Conservation (phyloP, 441 rosid genomes). For the Manihot esculenta region DNA sequence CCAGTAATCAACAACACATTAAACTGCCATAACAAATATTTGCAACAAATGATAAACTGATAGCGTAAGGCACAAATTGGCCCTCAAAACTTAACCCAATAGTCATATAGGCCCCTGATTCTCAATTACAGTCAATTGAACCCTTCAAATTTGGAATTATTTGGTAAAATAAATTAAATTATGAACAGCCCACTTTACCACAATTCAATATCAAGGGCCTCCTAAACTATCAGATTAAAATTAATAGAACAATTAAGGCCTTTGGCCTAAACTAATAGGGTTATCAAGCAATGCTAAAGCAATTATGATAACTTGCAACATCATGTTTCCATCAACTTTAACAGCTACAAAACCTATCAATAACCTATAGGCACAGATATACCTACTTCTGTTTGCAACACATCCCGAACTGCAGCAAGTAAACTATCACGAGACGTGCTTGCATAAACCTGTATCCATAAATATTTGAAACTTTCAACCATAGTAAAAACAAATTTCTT, state of each 20-base stretch:
- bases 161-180: too few relatives aligned
- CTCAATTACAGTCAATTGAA: too few relatives aligned
- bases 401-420: slow-evolving; percentile 95
- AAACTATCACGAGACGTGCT: slow-evolving; percentile 97
- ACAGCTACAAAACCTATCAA: slow-evolving; percentile 8
- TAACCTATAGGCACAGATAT: slow-evolving; percentile 38
- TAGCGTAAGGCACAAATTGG: background rate
- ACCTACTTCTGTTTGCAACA: slow-evolving; percentile 96
- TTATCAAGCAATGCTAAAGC: slow-evolving; percentile 1
- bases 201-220: too few relatives aligned
- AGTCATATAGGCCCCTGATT: too few relatives aligned
- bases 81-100: too few relatives aligned
- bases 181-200: too few relatives aligned
- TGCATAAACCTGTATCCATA: slow-evolving; percentile 68
- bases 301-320: slow-evolving; percentile 8
- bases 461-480: slow-evolving; percentile 31
- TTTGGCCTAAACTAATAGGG: background rate
- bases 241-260: too few relatives aligned
- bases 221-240: too few relatives aligned
- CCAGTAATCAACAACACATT: slow-evolving; percentile 17
- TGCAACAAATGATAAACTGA: slow-evolving; percentile 5
- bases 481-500: slow-evolving; percentile 18
- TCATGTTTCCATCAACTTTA: slow-evolving; percentile 15
- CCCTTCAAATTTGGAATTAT: too few relatives aligned
- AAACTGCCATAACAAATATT: slow-evolving; percentile 14